These are phyloP conservation scores for Aspergillus sp. DNA, from an alignment of 2,329 filamentous ascomycete species.

Conservation along the genomic window DNA sequence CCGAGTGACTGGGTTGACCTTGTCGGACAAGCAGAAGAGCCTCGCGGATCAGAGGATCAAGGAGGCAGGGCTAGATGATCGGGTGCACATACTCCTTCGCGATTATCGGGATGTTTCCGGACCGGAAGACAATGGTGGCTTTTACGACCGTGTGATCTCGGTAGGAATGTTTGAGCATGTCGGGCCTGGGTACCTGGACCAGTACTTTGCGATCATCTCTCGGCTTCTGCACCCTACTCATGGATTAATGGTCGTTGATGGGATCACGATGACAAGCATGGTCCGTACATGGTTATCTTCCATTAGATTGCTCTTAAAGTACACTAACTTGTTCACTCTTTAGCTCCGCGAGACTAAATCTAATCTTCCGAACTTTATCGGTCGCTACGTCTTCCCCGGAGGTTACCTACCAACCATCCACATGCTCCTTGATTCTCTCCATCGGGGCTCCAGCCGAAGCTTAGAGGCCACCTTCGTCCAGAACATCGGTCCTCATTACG, in stretches of 20 bases:
- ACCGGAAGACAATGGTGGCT: conserved; percentile 30
- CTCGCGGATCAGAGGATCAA: conserved; percentile 57
- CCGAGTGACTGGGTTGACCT: conserved; percentile 57
- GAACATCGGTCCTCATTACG: conserved; percentile 67
- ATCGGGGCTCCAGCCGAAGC: conserved; percentile 49
- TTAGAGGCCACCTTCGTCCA: conserved; percentile 59
- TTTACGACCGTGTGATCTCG: conserved; percentile 62
- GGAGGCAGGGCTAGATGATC: conserved; percentile 49
- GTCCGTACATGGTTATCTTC: conserved; percentile 16
- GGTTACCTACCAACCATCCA: conserved; percentile 56
- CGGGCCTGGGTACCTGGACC: conserved; percentile 56
- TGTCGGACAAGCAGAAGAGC: conserved; percentile 60
- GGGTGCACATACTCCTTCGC: conserved; percentile 56
- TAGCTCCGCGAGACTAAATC: conserved; percentile 55
- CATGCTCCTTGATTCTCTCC: conserved; percentile 51
- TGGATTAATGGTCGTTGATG: conserved; percentile 64
- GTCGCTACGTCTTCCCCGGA: conserved; percentile 70
- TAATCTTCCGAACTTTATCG: conserved; percentile 62
- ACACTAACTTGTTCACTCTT: conserved; percentile 1
- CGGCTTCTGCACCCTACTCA: conserved; percentile 52
- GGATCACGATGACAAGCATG: conserved; percentile 65
- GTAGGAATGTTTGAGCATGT: conserved; percentile 74
- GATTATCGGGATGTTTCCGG: conserved; percentile 58
- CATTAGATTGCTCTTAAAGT: background rate
- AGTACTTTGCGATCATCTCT: conserved; percentile 59